Conservation (phyloP, 1,284 basidiomycete species). For the Fomitopsis pinicola region DNA sequence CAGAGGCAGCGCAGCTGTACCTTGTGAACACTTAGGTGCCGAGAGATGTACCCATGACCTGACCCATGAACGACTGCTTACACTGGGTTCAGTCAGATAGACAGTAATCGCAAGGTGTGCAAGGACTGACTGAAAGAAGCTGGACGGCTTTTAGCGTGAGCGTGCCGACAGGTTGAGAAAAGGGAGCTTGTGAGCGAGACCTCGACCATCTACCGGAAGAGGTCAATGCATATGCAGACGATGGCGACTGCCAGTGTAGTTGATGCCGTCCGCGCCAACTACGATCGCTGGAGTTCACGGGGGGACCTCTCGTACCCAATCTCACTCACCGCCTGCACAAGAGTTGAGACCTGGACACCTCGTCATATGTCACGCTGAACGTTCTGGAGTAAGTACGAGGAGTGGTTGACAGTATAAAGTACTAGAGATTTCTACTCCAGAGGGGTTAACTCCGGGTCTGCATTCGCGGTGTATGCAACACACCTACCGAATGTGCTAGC, state of each 20-base stretch:
- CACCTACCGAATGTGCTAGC: constrained; percentile 57
- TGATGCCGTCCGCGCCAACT: constrained; percentile 39
- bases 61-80: constrained; percentile 35
- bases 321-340: constrained; percentile 41
- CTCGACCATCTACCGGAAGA: constrained; percentile 44
- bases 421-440: constrained; percentile 47
- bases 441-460: not conserved
- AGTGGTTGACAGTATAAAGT: constrained; percentile 74
- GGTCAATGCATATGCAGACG: constrained; percentile 40
- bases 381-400: constrained; percentile 51
- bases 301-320: no score
- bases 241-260: constrained; percentile 44
- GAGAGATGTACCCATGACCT: constrained; percentile 49
- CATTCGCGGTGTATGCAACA: not conserved
- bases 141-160: constrained; percentile 49
- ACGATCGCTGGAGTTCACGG: constrained; percentile 27
- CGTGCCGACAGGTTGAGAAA: constrained; percentile 39
- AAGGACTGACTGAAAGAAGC: constrained; percentile 35
- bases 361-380: constrained; percentile 52
- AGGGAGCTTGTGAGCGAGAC: constrained; percentile 38
- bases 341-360: constrained; percentile 54
- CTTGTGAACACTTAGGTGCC: constrained; percentile 47
- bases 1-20: constrained; percentile 47
- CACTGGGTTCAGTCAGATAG: not conserved
- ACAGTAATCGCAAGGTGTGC: not conserved